These are phyloP conservation scores for Populus simonii DNA, from an alignment of 345 rosid species.

Conservation along the genomic window DNA sequence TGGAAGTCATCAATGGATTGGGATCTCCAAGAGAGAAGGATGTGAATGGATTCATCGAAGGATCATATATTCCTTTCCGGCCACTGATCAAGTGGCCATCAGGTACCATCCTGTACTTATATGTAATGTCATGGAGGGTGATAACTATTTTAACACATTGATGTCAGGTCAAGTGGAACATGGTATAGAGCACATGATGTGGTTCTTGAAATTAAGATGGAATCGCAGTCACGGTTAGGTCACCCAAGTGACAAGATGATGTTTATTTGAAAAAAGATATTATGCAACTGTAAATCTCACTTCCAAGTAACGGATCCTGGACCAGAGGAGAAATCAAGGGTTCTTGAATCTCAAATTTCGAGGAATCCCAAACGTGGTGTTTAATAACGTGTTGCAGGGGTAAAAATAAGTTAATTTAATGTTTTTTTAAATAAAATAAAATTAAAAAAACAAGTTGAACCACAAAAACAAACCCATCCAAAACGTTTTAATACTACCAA, in stretches of 20 bases:
- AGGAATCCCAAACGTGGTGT: neutral
- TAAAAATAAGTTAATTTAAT: too few species aligned
- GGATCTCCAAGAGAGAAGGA: neutral
- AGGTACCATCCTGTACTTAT: constrained; percentile 17
- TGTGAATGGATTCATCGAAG: neutral
- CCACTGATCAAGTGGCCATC: constrained; percentile 5
- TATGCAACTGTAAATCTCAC: neutral
- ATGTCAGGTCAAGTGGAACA: constrained; percentile 9
- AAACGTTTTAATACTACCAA: neutral
- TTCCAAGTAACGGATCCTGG: neutral
- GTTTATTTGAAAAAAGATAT: neutral
- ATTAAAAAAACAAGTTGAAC: too few species aligned
- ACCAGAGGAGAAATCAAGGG: neutral
- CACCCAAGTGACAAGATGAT: neutral
- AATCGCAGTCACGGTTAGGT: neutral
- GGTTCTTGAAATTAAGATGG: neutral
- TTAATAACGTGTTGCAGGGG: too few species aligned
- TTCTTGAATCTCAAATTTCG: neutral
- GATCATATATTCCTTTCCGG: constrained; percentile 5
- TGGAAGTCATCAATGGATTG: neutral
- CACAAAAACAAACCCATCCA: too few species aligned
- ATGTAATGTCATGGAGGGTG: neutral
- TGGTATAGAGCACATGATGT: neutral
- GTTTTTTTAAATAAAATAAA: too few species aligned
- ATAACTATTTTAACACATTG: constrained; percentile 1